Evolutionary conservation across 495 filamentous ascomycete species (phyloP).

Genomic region (Elaphomyces granulatus): DNA sequence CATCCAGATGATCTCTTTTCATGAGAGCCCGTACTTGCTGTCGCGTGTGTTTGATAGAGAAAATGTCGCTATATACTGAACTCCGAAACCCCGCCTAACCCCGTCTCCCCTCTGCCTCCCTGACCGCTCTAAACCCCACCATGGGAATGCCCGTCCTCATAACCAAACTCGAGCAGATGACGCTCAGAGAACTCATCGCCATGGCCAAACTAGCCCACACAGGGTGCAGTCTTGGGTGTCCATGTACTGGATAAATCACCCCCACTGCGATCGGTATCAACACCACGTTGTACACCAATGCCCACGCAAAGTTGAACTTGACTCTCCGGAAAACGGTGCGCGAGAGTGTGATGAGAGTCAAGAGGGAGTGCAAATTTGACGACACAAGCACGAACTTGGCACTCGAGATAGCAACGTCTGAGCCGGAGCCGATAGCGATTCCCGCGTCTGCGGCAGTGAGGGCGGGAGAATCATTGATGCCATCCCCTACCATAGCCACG

Average conservation of each 20-base stretch:
- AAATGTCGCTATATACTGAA: too few species aligned
- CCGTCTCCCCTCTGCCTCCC: too few species aligned
- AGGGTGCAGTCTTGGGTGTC: slow-evolving; percentile 37
- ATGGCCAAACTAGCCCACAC: slow-evolving; percentile 65
- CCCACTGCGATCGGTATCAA: slow-evolving; percentile 54
- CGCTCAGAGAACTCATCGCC: slow-evolving; percentile 55
- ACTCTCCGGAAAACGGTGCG: slow-evolving; percentile 46
- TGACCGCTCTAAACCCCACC: slow-evolving; percentile 14
- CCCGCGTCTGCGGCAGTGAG: slow-evolving; percentile 51
- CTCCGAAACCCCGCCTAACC: too few species aligned
- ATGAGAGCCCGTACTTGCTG: too few species aligned
- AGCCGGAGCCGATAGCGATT: slow-evolving; percentile 47
- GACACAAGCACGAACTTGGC: slow-evolving; percentile 54
- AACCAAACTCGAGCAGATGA: slow-evolving; percentile 42
- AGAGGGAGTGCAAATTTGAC: slow-evolving; percentile 38
- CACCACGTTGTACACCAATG: slow-evolving; percentile 49
- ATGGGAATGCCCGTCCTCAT: slow-evolving; percentile 29
- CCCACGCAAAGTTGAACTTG: slow-evolving; percentile 60
- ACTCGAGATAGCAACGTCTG: slow-evolving; percentile 42
- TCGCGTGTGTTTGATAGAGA: too few species aligned
- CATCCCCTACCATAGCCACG: slow-evolving; percentile 66
- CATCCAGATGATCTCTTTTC: too few species aligned
- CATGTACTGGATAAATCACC: slow-evolving; percentile 37
- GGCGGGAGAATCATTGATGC: slow-evolving; percentile 55
- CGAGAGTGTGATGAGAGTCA: slow-evolving; percentile 46